Base-by-base conservation (phyloP, 164 flowering plant genomes). In the Stephania japonica region DNA sequence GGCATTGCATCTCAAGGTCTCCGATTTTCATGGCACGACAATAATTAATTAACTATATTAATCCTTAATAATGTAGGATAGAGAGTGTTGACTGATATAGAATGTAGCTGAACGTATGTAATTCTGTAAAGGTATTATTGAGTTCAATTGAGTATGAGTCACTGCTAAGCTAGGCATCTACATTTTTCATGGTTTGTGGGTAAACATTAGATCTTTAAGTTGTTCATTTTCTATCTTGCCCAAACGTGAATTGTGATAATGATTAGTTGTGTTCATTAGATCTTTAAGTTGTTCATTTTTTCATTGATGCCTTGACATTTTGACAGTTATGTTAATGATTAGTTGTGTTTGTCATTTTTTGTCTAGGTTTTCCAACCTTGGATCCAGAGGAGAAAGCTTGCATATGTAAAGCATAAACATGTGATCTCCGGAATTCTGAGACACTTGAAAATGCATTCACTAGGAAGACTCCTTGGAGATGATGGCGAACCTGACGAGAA, bases 351-450 rank as follows among this genome's bases (percentile, higher is more conserved):
- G 67, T 71, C n/a, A 50, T 41, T 43, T 42, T 13, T 71, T n/a
- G 18, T 81, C 75, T 77, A 86, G 87, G 75, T 84, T 27, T 80
- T 80, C 63, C 89, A 84, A 69, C 87, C 89, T 61, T 76, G 81
- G 85, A 76, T 86, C 18, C 89, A 86, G 43, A 74, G 47, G 72
- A 78, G 87, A 73, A 70, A 70, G 68, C 78, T 85, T 70, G 86
- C 75, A 67, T 85, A 74, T 74, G 84, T 71, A n/a, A 79, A 75
- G 85, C 86, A 81, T 73, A 86, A 82, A 76, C 89, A 80, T 65
- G 75, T 83, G 64, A 80, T 81, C 14, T 79, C 85, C 59, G 85
- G 86, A 65, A 73, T 84, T 67, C 65, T 85, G 43, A 78, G 73
- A 72, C 79, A 80, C 68, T 32, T 86, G 41, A 81, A 77, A 69